Percentiles rank a stretch among this genome's conserved stretches.
Evolutionary conservation across 257 asterid species (phyloP).

Genomic region (Ligustrum vulgare): DNA sequence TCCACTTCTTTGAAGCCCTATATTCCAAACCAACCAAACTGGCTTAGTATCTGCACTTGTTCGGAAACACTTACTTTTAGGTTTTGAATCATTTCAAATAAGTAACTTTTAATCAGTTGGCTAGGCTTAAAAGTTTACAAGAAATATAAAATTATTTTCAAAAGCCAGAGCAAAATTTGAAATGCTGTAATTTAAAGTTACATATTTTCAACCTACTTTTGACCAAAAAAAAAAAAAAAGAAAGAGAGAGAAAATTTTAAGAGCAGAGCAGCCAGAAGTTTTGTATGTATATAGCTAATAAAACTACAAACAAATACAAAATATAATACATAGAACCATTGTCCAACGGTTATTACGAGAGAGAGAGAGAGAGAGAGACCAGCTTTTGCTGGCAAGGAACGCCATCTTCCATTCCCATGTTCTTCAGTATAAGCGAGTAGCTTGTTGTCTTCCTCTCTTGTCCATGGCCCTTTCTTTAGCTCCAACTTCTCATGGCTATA

Average conservation of each 20-base stretch:
- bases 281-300: too few relatives aligned
- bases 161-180: too few relatives aligned
- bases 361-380: slow-evolving; percentile 21
- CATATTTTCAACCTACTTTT: background rate
- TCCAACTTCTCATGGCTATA: slow-evolving; percentile 24
- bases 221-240: background rate
- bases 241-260: too few relatives aligned
- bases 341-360: too few relatives aligned
- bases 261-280: background rate
- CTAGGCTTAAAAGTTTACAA: too few relatives aligned
- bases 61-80: background rate
- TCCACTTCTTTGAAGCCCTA: slow-evolving; percentile 57
- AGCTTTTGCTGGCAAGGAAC: slow-evolving; percentile 52
- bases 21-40: background rate
- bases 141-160: too few relatives aligned
- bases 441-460: slow-evolving; percentile 58
- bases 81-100: background rate
- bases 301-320: too few relatives aligned
- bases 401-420: slow-evolving; percentile 66
- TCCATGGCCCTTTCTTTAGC: slow-evolving; percentile 67
- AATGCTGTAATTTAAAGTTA: too few relatives aligned
- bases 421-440: slow-evolving; percentile 38
- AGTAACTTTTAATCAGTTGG: too few relatives aligned
- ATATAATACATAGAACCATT: too few relatives aligned
- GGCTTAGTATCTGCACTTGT: background rate